A percentile compares a stretch with the other conserved stretches of the same genome.
Conservation (phyloP, 139 green algal genomes). For the Haematococcus sp. region DNA sequence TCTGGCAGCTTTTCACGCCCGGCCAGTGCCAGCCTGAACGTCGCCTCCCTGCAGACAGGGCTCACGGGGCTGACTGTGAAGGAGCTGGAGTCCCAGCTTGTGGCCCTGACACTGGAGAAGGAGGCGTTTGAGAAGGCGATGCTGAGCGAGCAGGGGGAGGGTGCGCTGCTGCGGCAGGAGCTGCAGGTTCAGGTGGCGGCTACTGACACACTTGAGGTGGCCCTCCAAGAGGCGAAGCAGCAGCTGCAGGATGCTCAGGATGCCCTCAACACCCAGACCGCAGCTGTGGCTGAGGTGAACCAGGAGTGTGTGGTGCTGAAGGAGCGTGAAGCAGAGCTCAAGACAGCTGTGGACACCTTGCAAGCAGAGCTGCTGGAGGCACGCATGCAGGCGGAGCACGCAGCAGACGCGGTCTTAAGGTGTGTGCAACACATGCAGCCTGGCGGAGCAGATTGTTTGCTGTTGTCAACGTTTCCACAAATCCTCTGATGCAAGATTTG, state of each 20-base stretch:
- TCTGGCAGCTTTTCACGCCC: background rate
- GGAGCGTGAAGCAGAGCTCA: background rate
- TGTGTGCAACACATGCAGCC: no score
- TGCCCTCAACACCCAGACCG: background rate
- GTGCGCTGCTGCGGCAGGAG: constrained; percentile 24
- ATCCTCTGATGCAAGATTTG: no score
- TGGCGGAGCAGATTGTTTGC: no score
- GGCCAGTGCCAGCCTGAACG: background rate
- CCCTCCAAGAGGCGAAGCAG: background rate
- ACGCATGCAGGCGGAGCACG: background rate
- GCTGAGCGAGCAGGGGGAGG: constrained; percentile 7
- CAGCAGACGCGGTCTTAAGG: background rate
- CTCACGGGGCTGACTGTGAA: constrained; percentile 1
- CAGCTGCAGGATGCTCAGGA: constrained; percentile 1
- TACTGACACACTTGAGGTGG: background rate
- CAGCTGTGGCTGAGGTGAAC: background rate
- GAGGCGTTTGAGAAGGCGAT: constrained; percentile 26
- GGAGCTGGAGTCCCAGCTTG: constrained; percentile 24
- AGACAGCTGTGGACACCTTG: constrained; percentile 6
- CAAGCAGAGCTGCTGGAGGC: constrained; percentile 18
- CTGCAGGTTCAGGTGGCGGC: constrained; percentile 16
- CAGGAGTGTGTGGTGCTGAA: background rate
- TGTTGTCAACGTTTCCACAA: no score
- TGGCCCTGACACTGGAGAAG: constrained; percentile 16
- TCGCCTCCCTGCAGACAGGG: background rate